Percentiles rank a stretch among this genome's conserved stretches.
Evolutionary conservation across 352 stramenopile species (phyloP).

Genomic region (Phytophthora palmivora): DNA sequence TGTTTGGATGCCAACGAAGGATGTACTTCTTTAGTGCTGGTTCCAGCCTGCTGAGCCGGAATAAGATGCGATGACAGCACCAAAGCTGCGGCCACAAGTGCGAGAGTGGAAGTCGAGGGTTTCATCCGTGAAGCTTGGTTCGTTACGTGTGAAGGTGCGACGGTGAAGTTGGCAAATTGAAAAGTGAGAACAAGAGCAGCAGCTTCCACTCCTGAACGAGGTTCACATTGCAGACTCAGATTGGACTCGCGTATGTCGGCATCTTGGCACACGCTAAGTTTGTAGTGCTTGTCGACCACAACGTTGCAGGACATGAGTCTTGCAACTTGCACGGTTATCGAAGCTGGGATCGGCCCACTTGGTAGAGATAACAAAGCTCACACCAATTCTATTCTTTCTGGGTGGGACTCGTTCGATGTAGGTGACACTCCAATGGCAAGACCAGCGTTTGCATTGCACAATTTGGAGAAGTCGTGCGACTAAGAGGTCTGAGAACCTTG

Average conservation of each 20-base stretch:
- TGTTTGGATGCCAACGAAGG: constrained; percentile 52
- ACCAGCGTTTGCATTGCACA: too few relatives aligned
- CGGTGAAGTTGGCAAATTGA: constrained; percentile 26
- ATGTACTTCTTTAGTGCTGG: constrained; percentile 54
- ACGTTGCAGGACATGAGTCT: neutral
- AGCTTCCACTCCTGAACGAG: constrained; percentile 2
- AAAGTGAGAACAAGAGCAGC: constrained; percentile 28
- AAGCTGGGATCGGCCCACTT: neutral
- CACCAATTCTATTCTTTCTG: neutral
- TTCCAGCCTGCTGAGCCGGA: constrained; percentile 56
- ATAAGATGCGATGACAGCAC: constrained; percentile 16
- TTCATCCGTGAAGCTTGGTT: constrained; percentile 29
- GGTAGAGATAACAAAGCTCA: neutral
- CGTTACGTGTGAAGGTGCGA: neutral
- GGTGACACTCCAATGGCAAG: constrained; percentile 4
- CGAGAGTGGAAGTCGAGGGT: constrained; percentile 9
- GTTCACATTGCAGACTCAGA: constrained; percentile 31
- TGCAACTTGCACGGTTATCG: neutral
- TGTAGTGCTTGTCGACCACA: constrained; percentile 5
- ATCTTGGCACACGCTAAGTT: constrained; percentile 19
- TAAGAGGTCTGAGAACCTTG: constrained; percentile 6
- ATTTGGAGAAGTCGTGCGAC: constrained; percentile 4
- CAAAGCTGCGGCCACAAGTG: constrained; percentile 28
- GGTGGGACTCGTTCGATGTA: constrained; percentile 10
- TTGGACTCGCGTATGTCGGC: constrained; percentile 11